Conservation (phyloP, 768 basidiomycete genomes). For the Sarcodon aspratus region DNA sequence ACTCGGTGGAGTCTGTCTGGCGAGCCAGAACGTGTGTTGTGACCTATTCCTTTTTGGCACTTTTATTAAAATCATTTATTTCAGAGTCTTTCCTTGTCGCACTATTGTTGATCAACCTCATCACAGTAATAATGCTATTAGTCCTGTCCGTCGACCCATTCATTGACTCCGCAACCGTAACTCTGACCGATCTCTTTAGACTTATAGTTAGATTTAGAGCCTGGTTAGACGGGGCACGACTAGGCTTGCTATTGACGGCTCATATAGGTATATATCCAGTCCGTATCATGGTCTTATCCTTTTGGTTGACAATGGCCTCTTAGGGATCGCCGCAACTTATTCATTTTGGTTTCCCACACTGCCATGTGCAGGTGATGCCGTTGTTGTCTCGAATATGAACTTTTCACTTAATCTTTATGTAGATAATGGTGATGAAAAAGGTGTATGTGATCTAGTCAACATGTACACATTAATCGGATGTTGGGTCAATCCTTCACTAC, state of each 20-base stretch:
- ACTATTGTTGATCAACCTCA: slow-evolving; percentile 1
- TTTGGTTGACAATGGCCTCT: neutral
- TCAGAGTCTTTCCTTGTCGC: slow-evolving; percentile 1
- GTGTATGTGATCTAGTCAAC: neutral
- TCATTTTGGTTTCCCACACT: neutral
- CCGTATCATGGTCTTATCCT: neutral
- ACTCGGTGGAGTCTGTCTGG: neutral
- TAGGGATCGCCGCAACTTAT: neutral
- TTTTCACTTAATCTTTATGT: neutral
- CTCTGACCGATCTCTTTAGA: neutral
- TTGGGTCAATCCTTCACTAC: neutral
- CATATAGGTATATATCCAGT: neutral
- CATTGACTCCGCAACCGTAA: neutral
- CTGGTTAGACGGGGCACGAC: neutral
- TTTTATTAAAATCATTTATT: neutral
- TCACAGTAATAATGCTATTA: slow-evolving; percentile 1
- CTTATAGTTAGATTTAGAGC: neutral
- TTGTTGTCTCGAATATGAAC: too few relatives aligned
- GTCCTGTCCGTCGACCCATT: neutral
- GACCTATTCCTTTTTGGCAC: neutral
- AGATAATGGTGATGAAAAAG: neutral
- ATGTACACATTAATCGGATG: neutral
- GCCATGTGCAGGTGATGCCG: neutral
- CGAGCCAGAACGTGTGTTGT: neutral
- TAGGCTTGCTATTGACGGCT: neutral